phyloP scores from a whole-genome alignment of 176 grass and related monocot genomes.

The Hordeum vulgare region MorexV3_pseudomolecules_assembly NC_058521.1:516731916-516732415 shows the following conservation, averaged over 20 bases:
- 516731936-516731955: not conserved
- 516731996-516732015: not conserved
- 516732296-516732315: not conserved
- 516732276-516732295: not conserved
- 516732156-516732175: constrained; percentile 26
- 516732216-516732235: constrained; percentile 7
- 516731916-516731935: not conserved
- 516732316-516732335: constrained; percentile 1
- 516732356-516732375: not conserved
- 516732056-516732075: constrained; percentile 47
- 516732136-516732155: constrained; percentile 93
- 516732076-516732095: constrained; percentile 98
- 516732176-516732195: constrained; percentile 23
- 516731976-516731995: constrained; percentile 15
- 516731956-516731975: constrained; percentile 7
- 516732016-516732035: constrained; percentile 31
- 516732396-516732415: not conserved
- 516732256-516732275: not conserved
- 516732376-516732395: constrained; percentile 10
- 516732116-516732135: constrained; percentile 80
- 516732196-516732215: constrained; percentile 1
- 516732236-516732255: not conserved
- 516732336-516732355: not conserved
- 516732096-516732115: constrained; percentile 65
- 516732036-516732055: constrained; percentile 35